phyloP scores from a whole-genome alignment of 495 filamentous ascomycete species.

The Opeltia flavorubescens region DNA sequence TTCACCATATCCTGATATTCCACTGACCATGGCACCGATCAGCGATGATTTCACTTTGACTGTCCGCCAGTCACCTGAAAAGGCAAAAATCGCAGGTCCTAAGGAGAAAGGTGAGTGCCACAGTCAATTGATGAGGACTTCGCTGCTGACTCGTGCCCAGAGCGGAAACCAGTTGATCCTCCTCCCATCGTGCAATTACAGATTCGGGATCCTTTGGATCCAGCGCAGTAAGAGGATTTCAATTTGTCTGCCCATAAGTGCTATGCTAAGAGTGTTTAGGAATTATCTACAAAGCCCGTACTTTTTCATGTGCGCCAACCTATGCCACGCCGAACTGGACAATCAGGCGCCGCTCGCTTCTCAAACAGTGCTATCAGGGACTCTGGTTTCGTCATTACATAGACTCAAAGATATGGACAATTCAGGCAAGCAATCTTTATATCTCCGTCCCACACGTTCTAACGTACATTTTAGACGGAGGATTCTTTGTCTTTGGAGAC shows the following conservation, averaged over 20 bases:
- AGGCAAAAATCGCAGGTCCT: constrained; percentile 36
- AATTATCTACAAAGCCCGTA: constrained; percentile 68
- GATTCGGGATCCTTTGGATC: constrained; percentile 55
- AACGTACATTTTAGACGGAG: constrained; percentile 47
- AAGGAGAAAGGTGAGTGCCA: constrained; percentile 40
- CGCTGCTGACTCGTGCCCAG: constrained; percentile 28
- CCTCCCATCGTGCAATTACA: constrained; percentile 82
- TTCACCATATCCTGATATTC: neutral
- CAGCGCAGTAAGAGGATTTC: constrained; percentile 44
- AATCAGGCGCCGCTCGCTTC: constrained; percentile 31
- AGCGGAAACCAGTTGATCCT: constrained; percentile 88
- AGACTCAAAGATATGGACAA: constrained; percentile 86
- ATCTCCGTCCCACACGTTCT: neutral
- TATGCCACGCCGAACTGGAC: constrained; percentile 52
- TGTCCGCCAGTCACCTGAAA: constrained; percentile 40
- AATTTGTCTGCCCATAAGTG: neutral
- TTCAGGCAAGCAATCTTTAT: constrained; percentile 34
- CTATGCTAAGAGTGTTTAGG: constrained; percentile 26
- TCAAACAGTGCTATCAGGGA: constrained; percentile 49
- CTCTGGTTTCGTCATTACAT: constrained; percentile 82
- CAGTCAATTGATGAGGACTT: neutral
- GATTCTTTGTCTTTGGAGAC: constrained; percentile 96
- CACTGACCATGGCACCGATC: constrained; percentile 16
- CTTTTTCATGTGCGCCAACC: constrained; percentile 63
- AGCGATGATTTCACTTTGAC: constrained; percentile 30